phyloP scores from a whole-genome alignment of 2,329 filamentous ascomycete species.

The Plenodomus tracheiphilus region DNA sequence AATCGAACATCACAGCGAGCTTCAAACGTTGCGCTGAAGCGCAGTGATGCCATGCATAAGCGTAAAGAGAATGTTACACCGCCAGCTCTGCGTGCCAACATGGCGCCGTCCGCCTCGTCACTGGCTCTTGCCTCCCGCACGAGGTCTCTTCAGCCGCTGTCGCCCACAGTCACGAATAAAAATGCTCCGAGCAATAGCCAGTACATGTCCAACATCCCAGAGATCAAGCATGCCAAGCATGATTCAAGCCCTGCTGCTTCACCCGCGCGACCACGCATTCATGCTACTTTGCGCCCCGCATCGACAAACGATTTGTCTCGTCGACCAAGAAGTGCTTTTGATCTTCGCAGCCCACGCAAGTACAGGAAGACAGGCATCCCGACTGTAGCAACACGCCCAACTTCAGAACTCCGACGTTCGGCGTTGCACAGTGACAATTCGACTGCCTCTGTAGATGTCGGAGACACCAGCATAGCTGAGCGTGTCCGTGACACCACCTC shows the following conservation, averaged over 20 bases:
- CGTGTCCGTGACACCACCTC: constrained; percentile 15
- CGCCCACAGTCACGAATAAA: constrained; percentile 10
- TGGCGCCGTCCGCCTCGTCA: constrained; percentile 1
- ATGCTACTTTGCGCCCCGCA: constrained; percentile 17
- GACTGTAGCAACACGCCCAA: constrained; percentile 2
- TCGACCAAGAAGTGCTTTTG: constrained; percentile 39
- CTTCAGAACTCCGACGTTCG: constrained; percentile 9
- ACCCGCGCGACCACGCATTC: constrained; percentile 17
- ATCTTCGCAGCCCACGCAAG: constrained; percentile 24
- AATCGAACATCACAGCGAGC: constrained; percentile 8
- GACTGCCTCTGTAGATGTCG: constrained; percentile 20
- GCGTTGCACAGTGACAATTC: constrained; percentile 7
- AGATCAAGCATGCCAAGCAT: constrained; percentile 1
- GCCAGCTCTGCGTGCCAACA: neutral
- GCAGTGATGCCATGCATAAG: constrained; percentile 6
- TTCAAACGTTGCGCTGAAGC: constrained; percentile 8
- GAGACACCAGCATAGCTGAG: constrained; percentile 17
- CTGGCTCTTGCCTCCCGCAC: constrained; percentile 6
- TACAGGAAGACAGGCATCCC: neutral
- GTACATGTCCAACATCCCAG: constrained; percentile 14
- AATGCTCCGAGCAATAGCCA: constrained; percentile 16
- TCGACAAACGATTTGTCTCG: constrained; percentile 25
- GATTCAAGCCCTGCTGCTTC: constrained; percentile 4
- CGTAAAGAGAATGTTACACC: constrained; percentile 33
- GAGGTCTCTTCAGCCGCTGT: constrained; percentile 24